These are phyloP conservation scores for Haplographium delicatum DNA, from an alignment of 495 filamentous ascomycete genomes.

Conservation along the genomic window DNA sequence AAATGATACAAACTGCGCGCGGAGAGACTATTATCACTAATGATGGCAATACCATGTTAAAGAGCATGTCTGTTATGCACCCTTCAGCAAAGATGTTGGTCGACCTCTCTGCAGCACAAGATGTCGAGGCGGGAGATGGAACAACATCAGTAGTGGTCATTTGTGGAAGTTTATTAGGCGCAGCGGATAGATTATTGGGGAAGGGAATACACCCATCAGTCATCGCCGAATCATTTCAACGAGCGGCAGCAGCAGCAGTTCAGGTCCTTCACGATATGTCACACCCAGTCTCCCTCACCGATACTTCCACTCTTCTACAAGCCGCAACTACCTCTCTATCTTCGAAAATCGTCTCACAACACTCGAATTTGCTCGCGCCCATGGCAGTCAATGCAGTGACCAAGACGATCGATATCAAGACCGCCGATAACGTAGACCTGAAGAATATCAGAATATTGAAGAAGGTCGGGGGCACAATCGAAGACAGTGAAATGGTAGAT, in stretches of 20 bases:
- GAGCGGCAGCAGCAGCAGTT: constrained; percentile 83
- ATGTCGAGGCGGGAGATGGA: constrained; percentile 97
- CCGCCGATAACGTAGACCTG: constrained; percentile 92
- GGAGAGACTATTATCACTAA: constrained; percentile 98
- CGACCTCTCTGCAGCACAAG: constrained; percentile 92
- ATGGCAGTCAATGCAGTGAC: constrained; percentile 97
- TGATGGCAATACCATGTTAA: constrained; percentile 98
- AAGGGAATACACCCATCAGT: constrained; percentile 97
- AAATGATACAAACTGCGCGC: constrained; percentile 97
- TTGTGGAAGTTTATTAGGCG: constrained; percentile 87
- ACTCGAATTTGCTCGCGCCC: constrained; percentile 84
- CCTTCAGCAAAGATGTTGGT: constrained; percentile 98
- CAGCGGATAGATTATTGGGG: constrained; percentile 78
- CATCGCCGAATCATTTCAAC: constrained; percentile 96
- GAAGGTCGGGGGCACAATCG: constrained; percentile 97
- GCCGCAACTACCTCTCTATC: constrained; percentile 96
- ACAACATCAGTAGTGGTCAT: constrained; percentile 98
- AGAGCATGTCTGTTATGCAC: constrained; percentile 98
- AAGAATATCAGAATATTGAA: constrained; percentile 95
- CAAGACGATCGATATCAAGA: constrained; percentile 91
- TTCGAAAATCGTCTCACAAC: constrained; percentile 96
- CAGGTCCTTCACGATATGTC: constrained; percentile 92
- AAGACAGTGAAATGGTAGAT: constrained; percentile 96
- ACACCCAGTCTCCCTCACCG: constrained; percentile 82
- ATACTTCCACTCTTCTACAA: constrained; percentile 86